A percentile compares a stretch with the other conserved stretches of the same genome.
These are phyloP conservation scores for Fraxinus ornus DNA, from an alignment of 305 asterid genomes.

Conservation along the genomic window DNA sequence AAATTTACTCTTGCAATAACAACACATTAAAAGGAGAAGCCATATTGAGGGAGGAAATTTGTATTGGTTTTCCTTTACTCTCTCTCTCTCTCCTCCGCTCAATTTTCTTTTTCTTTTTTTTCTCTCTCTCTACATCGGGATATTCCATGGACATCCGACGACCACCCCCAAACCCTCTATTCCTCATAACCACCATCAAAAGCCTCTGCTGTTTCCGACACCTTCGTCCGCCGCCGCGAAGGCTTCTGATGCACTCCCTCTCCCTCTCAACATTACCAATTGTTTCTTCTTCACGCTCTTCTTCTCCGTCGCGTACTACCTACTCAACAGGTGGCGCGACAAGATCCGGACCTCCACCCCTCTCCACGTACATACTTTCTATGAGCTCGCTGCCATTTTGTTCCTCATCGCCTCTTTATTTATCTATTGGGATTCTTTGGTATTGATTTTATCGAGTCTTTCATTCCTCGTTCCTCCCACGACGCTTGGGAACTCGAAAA, in stretches of 20 bases:
- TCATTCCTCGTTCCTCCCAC: background rate
- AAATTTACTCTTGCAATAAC: too few relatives aligned
- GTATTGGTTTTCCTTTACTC: too few relatives aligned
- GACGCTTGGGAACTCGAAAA: background rate
- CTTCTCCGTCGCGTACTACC: conserved; percentile 14
- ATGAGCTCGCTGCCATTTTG: conserved; percentile 7
- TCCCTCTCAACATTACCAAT: conserved; percentile 15
- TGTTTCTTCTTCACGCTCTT: conserved; percentile 13
- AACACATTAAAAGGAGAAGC: too few relatives aligned
- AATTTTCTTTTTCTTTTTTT: too few relatives aligned
- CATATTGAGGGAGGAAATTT: too few relatives aligned
- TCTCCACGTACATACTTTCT: conserved; percentile 12
- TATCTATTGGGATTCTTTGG: conserved; percentile 17
- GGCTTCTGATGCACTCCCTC: conserved; percentile 18
- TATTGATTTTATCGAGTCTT: conserved; percentile 13
- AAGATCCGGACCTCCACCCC: conserved; percentile 19
- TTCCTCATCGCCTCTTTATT: conserved; percentile 6
- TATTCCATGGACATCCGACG: too few relatives aligned
- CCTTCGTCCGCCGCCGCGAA: background rate
- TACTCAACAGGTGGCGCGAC: conserved; percentile 15
- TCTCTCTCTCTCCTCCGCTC: too few relatives aligned
- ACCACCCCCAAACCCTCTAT: too few relatives aligned
- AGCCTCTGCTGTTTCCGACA: too few relatives aligned
- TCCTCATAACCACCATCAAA: too few relatives aligned
- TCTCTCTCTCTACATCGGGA: too few relatives aligned